Conservation (phyloP, 2,329 filamentous ascomycete species). For the Grosmannia clavigera region DNA sequence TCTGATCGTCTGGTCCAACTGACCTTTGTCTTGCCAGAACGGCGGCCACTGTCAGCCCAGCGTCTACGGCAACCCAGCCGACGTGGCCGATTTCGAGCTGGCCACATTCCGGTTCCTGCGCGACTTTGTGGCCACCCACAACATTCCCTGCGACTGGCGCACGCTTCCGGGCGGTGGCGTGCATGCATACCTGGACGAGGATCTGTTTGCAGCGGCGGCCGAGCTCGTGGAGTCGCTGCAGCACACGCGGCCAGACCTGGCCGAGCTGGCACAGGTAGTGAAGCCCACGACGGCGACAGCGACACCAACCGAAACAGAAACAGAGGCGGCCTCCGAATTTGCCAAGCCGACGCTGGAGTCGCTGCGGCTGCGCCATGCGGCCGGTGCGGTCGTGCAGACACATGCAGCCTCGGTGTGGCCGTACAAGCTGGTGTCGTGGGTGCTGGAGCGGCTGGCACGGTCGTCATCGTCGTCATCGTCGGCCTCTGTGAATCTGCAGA, state of each 20-base stretch:
- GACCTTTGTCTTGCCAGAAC: conserved; percentile 29
- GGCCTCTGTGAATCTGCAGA: conserved; percentile 55
- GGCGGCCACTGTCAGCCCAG: conserved; percentile 65
- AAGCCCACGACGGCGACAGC: conserved; percentile 10
- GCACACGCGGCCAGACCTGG: conserved; percentile 43
- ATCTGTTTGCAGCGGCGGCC: conserved; percentile 40
- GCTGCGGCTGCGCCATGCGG: conserved; percentile 42
- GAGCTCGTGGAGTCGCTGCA: conserved; percentile 38
- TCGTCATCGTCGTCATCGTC: conserved; percentile 16
- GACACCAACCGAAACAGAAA: conserved; percentile 9
- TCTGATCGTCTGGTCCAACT: too few species aligned
- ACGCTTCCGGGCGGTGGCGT: conserved; percentile 41
- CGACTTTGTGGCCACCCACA: conserved; percentile 40
- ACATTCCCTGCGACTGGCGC: conserved; percentile 59
- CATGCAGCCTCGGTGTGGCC: conserved; percentile 64
- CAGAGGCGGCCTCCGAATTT: not conserved
- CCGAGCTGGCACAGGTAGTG: conserved; percentile 30
- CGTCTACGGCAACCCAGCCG: conserved; percentile 46
- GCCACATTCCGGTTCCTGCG: conserved; percentile 51
- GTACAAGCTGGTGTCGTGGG: conserved; percentile 68
- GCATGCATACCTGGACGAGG: conserved; percentile 46
- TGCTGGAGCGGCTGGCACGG: conserved; percentile 47
- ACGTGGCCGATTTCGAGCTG: conserved; percentile 60
- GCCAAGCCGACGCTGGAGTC: conserved; percentile 26
- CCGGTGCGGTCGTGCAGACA: conserved; percentile 52